Evolutionary conservation across 352 stramenopile genomes (phyloP).

Genomic region (Phytophthora agathidicida): DNA sequence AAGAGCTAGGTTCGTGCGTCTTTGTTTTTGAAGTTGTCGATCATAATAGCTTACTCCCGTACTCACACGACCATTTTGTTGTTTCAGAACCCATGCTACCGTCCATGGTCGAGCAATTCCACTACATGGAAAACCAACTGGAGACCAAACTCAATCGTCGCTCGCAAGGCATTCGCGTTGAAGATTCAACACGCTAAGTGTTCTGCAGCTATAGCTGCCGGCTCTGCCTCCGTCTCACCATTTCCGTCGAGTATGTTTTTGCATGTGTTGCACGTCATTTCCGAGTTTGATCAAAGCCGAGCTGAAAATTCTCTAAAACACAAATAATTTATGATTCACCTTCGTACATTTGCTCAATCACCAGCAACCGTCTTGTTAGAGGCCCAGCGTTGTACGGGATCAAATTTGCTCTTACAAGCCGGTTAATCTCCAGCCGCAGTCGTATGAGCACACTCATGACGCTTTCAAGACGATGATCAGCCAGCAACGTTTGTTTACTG

Average conservation of each 20-base stretch:
- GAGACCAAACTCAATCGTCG: constrained; percentile 61
- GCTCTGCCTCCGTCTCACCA: neutral
- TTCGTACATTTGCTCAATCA: constrained; percentile 64
- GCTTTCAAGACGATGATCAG: constrained; percentile 27
- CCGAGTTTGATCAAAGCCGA: neutral
- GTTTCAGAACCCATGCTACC: constrained; percentile 70
- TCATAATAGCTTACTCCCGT: no score
- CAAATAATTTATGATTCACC: constrained; percentile 51
- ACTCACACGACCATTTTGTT: constrained; percentile 3
- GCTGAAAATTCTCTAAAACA: constrained; percentile 26
- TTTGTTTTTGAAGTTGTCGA: neutral
- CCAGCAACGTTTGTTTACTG: constrained; percentile 31
- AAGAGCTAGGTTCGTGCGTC: constrained; percentile 62
- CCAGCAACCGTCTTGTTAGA: constrained; percentile 53
- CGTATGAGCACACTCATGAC: constrained; percentile 68
- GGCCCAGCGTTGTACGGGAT: constrained; percentile 63
- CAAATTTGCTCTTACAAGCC: constrained; percentile 40
- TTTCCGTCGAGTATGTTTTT: constrained; percentile 26
- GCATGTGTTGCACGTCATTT: constrained; percentile 24
- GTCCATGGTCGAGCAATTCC: constrained; percentile 80
- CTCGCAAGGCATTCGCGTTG: constrained; percentile 52
- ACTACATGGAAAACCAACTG: constrained; percentile 81
- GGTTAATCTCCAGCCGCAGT: constrained; percentile 65
- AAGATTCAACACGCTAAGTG: constrained; percentile 41
- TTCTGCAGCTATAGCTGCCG: neutral